These are phyloP conservation scores for Auxenochlorella pyrenoidosa DNA, from an alignment of 139 green algal genomes.

Conservation along the genomic window DNA sequence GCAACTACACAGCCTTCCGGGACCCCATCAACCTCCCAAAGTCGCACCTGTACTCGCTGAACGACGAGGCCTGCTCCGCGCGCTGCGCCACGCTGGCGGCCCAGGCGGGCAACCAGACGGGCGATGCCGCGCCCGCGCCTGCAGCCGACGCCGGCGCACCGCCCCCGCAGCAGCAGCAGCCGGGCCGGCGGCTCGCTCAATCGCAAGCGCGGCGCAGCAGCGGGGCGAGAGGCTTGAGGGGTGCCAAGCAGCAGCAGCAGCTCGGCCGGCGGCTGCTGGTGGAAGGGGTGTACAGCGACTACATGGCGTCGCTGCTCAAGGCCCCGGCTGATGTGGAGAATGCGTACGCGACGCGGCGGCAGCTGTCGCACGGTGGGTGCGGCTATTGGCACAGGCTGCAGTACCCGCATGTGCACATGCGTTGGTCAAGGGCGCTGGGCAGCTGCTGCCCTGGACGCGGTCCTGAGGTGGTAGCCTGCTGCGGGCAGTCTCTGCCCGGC, in stretches of 20 bases:
- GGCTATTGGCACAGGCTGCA: background rate
- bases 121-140: background rate
- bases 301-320: constrained; percentile 5
- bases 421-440: background rate
- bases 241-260: background rate
- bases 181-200: background rate
- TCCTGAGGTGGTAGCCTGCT: background rate
- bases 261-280: background rate
- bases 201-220: background rate
- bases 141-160: background rate
- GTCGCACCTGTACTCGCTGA: background rate
- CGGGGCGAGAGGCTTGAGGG: background rate
- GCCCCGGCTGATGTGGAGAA: background rate
- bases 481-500: background rate
- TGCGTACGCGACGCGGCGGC: background rate
- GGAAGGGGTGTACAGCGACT: background rate
- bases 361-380: constrained; percentile 12
- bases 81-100: background rate
- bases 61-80: background rate
- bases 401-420: background rate
- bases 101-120: background rate
- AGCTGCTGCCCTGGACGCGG: background rate
- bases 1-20: background rate
- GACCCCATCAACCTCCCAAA: background rate
- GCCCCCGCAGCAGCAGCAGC: background rate